Percentiles rank a stretch among this genome's conserved stretches.
Evolutionary conservation across 352 stramenopile genomes (phyloP).

Genomic region (Chrysophaeum taylorii): DNA sequence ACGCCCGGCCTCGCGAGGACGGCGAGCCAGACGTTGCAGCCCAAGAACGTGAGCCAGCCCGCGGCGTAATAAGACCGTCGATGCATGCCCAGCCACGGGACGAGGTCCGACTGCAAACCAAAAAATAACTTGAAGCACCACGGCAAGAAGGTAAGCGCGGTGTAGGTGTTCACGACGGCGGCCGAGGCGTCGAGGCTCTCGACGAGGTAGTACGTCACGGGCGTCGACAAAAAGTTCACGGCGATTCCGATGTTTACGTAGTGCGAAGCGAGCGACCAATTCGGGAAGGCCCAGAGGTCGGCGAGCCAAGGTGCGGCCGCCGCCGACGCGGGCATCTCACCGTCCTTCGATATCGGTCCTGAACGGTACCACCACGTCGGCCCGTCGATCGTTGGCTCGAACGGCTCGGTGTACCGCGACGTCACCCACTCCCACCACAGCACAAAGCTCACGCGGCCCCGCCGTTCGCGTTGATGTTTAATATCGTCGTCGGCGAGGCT

Average conservation of each 20-base stretch:
- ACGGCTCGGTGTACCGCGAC: no score
- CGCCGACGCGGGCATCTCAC: no score
- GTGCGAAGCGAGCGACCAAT: background rate
- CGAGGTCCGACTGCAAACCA: background rate
- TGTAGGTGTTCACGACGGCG: background rate
- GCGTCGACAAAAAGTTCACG: background rate
- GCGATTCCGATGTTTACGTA: constrained; percentile 6
- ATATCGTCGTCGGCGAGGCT: no score
- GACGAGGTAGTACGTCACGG: constrained; percentile 5
- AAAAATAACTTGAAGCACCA: constrained; percentile 10
- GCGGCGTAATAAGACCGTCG: background rate
- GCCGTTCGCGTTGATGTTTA: no score
- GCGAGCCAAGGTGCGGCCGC: no score
- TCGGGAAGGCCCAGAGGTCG: background rate
- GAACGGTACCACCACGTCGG: no score
- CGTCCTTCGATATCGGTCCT: no score
- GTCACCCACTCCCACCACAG: no score
- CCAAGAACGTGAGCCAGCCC: background rate
- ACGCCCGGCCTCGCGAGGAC: background rate
- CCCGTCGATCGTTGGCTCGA: no score
- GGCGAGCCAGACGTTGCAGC: background rate
- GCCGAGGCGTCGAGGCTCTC: background rate
- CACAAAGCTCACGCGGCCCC: no score
- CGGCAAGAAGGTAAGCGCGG: background rate
- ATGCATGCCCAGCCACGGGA: background rate